These are phyloP conservation scores for Auricularia sp. DNA, from an alignment of 768 basidiomycete genomes.

Conservation along the genomic window DNA sequence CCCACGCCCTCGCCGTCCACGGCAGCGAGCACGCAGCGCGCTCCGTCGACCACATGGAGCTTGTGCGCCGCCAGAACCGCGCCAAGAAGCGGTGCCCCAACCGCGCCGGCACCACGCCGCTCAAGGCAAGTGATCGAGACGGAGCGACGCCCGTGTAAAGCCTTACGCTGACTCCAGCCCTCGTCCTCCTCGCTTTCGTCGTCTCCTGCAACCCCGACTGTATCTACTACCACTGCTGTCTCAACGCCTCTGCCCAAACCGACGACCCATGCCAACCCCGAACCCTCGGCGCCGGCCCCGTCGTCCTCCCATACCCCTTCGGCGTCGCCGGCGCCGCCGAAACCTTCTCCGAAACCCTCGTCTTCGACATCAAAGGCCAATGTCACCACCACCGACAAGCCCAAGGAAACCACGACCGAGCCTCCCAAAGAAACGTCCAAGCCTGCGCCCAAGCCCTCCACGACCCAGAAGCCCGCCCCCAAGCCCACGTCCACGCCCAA, in stretches of 20 bases:
- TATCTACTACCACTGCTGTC: background rate
- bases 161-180: background rate
- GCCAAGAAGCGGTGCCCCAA: background rate
- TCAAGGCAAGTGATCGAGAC: background rate
- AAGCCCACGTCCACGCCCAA: background rate
- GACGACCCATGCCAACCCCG: background rate
- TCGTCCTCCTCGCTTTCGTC: background rate
- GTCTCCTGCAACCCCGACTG: background rate
- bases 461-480: background rate
- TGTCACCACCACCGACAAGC: background rate
- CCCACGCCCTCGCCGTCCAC: constrained; percentile 1
- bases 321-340: background rate
- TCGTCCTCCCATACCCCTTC: background rate
- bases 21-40: background rate
- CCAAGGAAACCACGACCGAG: background rate
- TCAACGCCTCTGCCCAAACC: too few species aligned
- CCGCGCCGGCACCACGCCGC: background rate
- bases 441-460: background rate
- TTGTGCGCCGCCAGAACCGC: background rate
- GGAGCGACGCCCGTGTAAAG: background rate
- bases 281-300: background rate
- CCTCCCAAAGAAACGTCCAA: too few species aligned
- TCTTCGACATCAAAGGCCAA: background rate
- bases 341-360: background rate
- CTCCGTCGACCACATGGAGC: background rate